Evolutionary conservation across 2,329 filamentous ascomycete genomes (phyloP), one percentile per base, ranked within the genome.

Genomic region (Calonectria leucothoes): DNA sequence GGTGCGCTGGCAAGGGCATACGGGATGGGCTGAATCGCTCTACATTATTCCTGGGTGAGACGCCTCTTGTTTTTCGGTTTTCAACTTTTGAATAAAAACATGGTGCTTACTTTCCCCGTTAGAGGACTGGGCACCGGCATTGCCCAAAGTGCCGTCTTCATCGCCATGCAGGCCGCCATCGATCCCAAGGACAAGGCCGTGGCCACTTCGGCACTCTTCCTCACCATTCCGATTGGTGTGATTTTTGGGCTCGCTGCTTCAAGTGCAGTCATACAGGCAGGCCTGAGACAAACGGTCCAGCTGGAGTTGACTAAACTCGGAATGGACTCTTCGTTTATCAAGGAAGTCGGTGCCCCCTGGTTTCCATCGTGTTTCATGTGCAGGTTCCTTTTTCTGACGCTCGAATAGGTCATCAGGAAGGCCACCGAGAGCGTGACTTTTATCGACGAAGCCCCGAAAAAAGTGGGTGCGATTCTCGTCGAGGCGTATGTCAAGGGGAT

Each of bases 1-100:
- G 11, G 78, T 91, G 1, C 84, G 88, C 27, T 94, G 92, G 93
- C 86, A 89, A 14, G 92, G 91, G 0, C 74, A 90, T 37, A 93
- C 91, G 0, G 87, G 86, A 10, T 86, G 87, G 76, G 83, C 83
- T 72, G 90, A 92, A 74, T 90, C 90, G 0, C 79, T 93, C 0
- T 91, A 92, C 71, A 91, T 93, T 29, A 83, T 92, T 6, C 91
- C 91, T 31, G 78, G 79, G 72, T 78, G 72, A 14, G 75, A 42
- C 15, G 7, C 2, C 8, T 2, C 7, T 23, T 4, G 2, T 59
- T 0, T 2, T 12, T 23, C 15, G 27, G 1, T 17, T 12, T 4
- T n/a, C n/a, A 37, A 1, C 0, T 25, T 49, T 15, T 48, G n/a
- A 63, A 17, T 5, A 27, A 25, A 27, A 27, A 35, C 17, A 35